Percentiles rank a stretch among this genome's conserved stretches.
phyloP scores from a whole-genome alignment of 768 basidiomycete species.

The Strobilomyces confusus region DNA sequence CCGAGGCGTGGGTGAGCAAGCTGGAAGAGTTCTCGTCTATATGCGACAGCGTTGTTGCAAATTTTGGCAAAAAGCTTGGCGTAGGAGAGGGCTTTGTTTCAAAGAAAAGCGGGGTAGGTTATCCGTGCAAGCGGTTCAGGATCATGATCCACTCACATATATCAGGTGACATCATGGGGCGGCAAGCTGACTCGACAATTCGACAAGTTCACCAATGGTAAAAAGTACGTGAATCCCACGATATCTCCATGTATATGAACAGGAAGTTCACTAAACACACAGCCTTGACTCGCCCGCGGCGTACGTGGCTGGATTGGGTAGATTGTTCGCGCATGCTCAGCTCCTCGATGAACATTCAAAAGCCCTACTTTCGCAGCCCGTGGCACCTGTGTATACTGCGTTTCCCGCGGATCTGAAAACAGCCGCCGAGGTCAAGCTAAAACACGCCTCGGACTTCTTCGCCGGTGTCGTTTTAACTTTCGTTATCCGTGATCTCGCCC shows the following conservation, averaged over 20 bases:
- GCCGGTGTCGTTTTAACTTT: constrained; percentile 85
- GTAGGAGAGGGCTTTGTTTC: constrained; percentile 84
- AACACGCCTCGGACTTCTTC: constrained; percentile 87
- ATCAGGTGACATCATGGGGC: constrained; percentile 60
- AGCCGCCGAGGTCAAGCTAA: constrained; percentile 69
- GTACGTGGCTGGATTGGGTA: constrained; percentile 74
- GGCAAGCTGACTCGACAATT: constrained; percentile 70
- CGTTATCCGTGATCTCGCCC: constrained; percentile 82
- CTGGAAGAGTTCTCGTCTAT: constrained; percentile 77
- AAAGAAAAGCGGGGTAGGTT: constrained; percentile 66
- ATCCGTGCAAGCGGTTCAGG: background rate
- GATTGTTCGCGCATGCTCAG: constrained; percentile 70
- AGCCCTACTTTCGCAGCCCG: constrained; percentile 60
- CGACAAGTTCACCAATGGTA: constrained; percentile 84
- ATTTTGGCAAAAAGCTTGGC: constrained; percentile 84
- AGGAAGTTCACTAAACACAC: constrained; percentile 15
- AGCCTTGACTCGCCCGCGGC: constrained; percentile 86
- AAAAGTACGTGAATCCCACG: constrained; percentile 58
- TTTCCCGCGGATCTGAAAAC: constrained; percentile 61
- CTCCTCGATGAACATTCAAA: constrained; percentile 85
- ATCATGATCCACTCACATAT: constrained; percentile 9
- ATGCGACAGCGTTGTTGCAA: constrained; percentile 75
- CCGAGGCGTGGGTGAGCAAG: constrained; percentile 70
- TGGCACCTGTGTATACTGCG: constrained; percentile 68
- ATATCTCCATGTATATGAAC: background rate